Evolutionary conservation across 2,329 filamentous ascomycete genomes (phyloP).

Genomic region (Ophiostoma fasciatum): DNA sequence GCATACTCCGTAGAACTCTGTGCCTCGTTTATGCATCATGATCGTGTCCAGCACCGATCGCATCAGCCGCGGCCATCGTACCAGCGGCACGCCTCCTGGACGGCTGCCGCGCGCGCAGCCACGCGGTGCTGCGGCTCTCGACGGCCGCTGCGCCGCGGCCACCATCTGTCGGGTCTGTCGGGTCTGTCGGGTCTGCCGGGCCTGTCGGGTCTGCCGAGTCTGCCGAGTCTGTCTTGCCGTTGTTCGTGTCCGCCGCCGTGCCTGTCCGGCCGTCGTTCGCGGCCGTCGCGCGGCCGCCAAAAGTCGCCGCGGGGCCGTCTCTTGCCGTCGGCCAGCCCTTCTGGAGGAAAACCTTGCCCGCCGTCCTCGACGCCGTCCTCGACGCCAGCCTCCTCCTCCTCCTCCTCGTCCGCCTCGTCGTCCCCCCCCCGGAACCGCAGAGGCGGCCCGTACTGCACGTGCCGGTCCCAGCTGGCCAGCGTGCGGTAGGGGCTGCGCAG

Average conservation of each 20-base stretch:
- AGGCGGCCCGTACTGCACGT: slow-evolving; percentile 50
- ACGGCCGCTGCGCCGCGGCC: too few relatives aligned
- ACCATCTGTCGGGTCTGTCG: too few relatives aligned
- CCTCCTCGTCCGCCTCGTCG: neutral
- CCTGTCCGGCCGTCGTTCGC: neutral
- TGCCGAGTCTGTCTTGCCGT: too few relatives aligned
- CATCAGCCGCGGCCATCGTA: slow-evolving; percentile 9
- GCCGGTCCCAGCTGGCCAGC: slow-evolving; percentile 63
- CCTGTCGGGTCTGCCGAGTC: too few relatives aligned
- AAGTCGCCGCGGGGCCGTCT: neutral
- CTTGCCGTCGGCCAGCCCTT: neutral
- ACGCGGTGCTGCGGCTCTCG: too few relatives aligned
- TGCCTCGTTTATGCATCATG: too few relatives aligned
- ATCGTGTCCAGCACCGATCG: too few relatives aligned
- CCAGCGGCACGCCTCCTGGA: slow-evolving; percentile 5
- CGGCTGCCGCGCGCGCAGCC: neutral
- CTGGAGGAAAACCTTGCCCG: too few relatives aligned
- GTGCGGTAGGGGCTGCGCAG: slow-evolving; percentile 63
- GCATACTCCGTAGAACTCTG: too few relatives aligned
- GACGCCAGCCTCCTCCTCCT: neutral
- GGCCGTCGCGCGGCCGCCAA: slow-evolving; percentile 1
- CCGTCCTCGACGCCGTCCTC: too few relatives aligned
- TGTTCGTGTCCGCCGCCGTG: too few relatives aligned
- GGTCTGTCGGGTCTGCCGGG: too few relatives aligned
- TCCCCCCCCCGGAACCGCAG: neutral